Conservation (phyloP, 2,329 filamentous ascomycete species). For the Verticillium longisporum region DNA sequence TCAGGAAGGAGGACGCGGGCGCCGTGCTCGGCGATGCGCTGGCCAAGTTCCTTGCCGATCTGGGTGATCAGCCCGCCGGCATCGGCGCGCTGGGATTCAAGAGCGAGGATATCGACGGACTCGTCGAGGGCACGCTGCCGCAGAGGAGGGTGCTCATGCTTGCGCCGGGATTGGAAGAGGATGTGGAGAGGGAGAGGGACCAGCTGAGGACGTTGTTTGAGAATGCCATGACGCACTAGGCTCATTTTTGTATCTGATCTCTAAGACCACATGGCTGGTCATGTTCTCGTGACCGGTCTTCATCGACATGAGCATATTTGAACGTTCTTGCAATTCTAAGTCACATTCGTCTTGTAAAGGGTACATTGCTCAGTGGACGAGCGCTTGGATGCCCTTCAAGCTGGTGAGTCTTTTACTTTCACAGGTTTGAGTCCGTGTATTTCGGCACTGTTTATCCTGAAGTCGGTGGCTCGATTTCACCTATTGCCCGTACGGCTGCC, state of each 20-base stretch:
- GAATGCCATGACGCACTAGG: constrained; percentile 35
- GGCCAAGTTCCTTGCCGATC: constrained; percentile 67
- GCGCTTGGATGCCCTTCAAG: neutral
- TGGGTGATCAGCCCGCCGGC: constrained; percentile 88
- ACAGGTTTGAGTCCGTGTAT: neutral
- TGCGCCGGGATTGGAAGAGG: constrained; percentile 71
- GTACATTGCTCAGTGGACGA: neutral
- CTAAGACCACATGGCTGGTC: neutral
- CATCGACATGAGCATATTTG: neutral
- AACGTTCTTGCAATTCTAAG: neutral
- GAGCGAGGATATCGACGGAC: constrained; percentile 63
- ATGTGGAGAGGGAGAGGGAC: constrained; percentile 63
- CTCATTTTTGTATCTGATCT: neutral
- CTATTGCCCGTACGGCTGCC: neutral
- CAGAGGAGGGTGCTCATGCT: constrained; percentile 87
- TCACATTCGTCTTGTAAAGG: neutral
- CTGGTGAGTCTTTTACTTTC: neutral
- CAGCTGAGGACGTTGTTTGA: constrained; percentile 67
- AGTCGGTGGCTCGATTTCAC: neutral
- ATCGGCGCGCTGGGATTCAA: constrained; percentile 79
- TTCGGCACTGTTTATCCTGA: neutral
- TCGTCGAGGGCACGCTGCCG: constrained; percentile 93
- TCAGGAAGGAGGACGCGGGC: constrained; percentile 84
- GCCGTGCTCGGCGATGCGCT: constrained; percentile 82
- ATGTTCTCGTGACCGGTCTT: neutral